These are phyloP conservation scores for Paratinospora sagittata DNA, from an alignment of 164 flowering plant genomes.

Conservation along the genomic window DNA sequence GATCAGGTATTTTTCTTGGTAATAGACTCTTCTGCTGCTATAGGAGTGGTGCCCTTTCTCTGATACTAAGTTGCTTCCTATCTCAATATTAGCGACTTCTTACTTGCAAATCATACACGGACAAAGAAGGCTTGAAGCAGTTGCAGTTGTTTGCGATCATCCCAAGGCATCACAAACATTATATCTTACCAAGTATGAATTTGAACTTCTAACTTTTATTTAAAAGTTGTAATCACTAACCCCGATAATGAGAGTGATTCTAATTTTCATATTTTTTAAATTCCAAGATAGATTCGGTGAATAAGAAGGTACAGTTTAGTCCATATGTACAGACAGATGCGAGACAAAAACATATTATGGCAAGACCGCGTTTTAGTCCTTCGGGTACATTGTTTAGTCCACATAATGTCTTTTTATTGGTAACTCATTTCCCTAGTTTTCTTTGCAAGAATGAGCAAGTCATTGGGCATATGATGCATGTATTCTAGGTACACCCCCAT, in stretches of 20 bases:
- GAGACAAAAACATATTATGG: conserved; percentile 44
- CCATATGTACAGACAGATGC: conserved; percentile 50
- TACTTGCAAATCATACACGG: conserved; percentile 68
- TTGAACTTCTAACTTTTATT: background rate
- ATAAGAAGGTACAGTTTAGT: conserved; percentile 77
- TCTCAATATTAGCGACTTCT: conserved; percentile 54
- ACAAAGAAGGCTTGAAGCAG: conserved; percentile 82
- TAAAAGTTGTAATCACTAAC: background rate
- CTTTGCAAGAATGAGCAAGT: background rate
- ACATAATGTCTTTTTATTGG: background rate
- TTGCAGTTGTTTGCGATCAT: conserved; percentile 65
- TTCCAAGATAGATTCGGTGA: conserved; percentile 50
- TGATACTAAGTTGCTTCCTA: conserved; percentile 15
- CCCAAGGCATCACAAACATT: conserved; percentile 95
- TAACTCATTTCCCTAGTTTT: background rate
- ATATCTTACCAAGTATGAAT: conserved; percentile 76
- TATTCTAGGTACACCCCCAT: conserved; percentile 49
- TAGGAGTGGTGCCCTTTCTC: background rate
- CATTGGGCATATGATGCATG: conserved; percentile 4
- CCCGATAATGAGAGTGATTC: background rate
- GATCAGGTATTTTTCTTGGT: conserved; percentile 55
- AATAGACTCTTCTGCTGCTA: background rate
- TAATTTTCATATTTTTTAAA: conserved; percentile 4
- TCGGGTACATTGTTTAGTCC: conserved; percentile 44
- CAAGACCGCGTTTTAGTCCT: conserved; percentile 51